A percentile compares a stretch with the other conserved stretches of the same genome.
Conservation (phyloP, 331 rosid genomes). For the Quercus phellos region DNA sequence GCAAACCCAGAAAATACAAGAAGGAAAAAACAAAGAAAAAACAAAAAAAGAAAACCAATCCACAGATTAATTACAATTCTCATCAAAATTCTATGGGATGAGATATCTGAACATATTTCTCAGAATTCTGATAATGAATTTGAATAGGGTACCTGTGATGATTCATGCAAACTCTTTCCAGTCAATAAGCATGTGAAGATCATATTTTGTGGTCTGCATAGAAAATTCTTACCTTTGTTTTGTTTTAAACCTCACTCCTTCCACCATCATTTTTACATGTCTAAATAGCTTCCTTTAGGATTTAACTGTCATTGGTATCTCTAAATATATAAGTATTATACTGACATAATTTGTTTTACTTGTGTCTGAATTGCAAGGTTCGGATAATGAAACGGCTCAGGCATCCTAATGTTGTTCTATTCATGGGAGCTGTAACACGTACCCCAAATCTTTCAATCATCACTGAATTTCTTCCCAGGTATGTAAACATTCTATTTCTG, state of each 20-base stretch:
- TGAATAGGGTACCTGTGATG: neutral
- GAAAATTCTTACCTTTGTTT: neutral
- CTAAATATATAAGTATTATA: neutral
- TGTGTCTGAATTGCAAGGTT: constrained; percentile 49
- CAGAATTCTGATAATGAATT: neutral
- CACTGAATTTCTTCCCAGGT: constrained; percentile 97
- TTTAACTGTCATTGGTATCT: constrained; percentile 2
- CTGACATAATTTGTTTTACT: constrained; percentile 26
- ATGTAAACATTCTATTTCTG: constrained; percentile 21
- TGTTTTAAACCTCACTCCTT: neutral
- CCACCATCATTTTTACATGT: neutral
- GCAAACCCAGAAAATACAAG: too few relatives aligned
- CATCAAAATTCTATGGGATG: neutral
- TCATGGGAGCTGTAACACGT: constrained; percentile 95
- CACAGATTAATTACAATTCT: neutral
- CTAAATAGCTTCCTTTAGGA: neutral
- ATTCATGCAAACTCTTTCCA: neutral
- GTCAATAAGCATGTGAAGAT: neutral
- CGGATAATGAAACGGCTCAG: constrained; percentile 84
- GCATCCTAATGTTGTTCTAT: constrained; percentile 96
- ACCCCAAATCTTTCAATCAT: constrained; percentile 87
- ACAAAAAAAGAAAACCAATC: too few relatives aligned
- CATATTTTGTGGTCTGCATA: neutral
- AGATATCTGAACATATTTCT: neutral
- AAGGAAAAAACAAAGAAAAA: too few relatives aligned